These are phyloP conservation scores for Protomyces inouyei DNA, from an alignment of 1,139 yeast species.

Conservation along the genomic window DNA sequence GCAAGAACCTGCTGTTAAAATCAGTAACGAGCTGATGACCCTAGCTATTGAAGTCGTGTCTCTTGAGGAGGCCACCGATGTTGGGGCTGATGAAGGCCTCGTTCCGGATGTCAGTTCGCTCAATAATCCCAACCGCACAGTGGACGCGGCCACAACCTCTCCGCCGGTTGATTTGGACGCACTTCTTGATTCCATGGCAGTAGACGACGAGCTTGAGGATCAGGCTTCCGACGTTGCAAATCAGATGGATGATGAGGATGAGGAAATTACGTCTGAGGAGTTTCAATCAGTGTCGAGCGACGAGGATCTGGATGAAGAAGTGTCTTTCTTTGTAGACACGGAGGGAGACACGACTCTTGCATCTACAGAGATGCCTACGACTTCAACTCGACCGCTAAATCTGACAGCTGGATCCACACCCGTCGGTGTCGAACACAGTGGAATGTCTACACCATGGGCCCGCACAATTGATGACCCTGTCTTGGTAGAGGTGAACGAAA, in stretches of 20 bases:
- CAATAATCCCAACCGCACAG: background rate
- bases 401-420: background rate
- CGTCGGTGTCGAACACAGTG: background rate
- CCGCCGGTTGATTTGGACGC: background rate
- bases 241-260: background rate
- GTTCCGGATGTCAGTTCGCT: background rate
- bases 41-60: background rate
- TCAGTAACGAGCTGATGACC: background rate
- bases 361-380: background rate
- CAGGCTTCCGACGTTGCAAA: background rate
- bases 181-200: background rate
- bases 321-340: background rate
- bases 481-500: background rate
- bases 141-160: background rate
- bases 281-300: background rate
- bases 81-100: background rate
- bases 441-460: constrained; percentile 16
- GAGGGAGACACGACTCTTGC: background rate
- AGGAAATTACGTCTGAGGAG: background rate
- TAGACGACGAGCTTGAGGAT: background rate
- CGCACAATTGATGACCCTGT: constrained; percentile 22
- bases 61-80: background rate
- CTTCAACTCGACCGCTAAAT: background rate
- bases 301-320: background rate
- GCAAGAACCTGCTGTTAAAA: background rate